phyloP scores from a whole-genome alignment of 1,284 basidiomycete species.

The Sporisorium scitamineum region DNA sequence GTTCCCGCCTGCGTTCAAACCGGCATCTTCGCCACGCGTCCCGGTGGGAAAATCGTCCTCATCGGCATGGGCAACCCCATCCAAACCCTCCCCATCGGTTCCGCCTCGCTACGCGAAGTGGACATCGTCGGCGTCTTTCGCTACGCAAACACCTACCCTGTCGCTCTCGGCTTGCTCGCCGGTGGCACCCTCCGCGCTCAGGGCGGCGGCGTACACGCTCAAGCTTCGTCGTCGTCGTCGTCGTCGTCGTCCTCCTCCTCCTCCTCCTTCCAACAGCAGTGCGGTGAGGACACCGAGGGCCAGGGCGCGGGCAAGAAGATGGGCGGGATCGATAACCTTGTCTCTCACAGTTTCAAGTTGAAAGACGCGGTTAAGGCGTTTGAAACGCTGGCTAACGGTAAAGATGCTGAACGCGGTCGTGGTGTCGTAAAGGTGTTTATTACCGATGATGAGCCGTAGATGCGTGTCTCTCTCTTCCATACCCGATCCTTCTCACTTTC shows the following conservation, averaged over 20 bases:
- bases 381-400: slow-evolving; percentile 51
- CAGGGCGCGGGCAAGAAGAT: slow-evolving; percentile 26
- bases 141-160: slow-evolving; percentile 82
- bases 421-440: slow-evolving; percentile 63
- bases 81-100: slow-evolving; percentile 78
- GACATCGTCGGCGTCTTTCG: slow-evolving; percentile 91
- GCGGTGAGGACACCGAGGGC: slow-evolving; percentile 17
- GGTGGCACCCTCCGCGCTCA: slow-evolving; percentile 48
- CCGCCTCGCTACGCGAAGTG: slow-evolving; percentile 87
- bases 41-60: slow-evolving; percentile 89
- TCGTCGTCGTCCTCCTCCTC: no score
- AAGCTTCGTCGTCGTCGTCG: no score
- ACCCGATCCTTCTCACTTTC: no score
- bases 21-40: slow-evolving; percentile 74
- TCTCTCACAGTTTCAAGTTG: slow-evolving; percentile 54
- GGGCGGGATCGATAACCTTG: slow-evolving; percentile 57
- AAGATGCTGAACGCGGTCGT: slow-evolving; percentile 35
- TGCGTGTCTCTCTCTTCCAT: no score
- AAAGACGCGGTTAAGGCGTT: slow-evolving; percentile 52
- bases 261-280: not conserved
- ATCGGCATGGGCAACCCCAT: slow-evolving; percentile 94
- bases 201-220: slow-evolving; percentile 39
- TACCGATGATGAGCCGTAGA: slow-evolving; percentile 40
- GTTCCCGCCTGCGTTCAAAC: slow-evolving; percentile 75
- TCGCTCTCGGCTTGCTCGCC: slow-evolving; percentile 72